Base-by-base conservation (phyloP, 2,329 filamentous ascomycete genomes). In the Clonostachys rhizophaga region DNA sequence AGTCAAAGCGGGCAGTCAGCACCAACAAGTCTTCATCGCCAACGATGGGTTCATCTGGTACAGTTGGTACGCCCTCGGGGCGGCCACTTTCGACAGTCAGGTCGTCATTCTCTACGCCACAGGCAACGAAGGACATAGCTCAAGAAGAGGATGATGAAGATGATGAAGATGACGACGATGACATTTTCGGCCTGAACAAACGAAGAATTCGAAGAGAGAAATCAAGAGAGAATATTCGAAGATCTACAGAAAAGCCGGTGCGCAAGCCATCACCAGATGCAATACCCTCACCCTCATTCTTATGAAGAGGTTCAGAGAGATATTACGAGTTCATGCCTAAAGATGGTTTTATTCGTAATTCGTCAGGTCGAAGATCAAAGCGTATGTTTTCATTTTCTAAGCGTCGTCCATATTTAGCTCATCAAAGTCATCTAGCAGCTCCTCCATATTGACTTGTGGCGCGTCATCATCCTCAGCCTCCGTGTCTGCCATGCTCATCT, bases 351-450 rank as follows among this genome's bases (percentile, higher is more conserved):
- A n/a, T 40, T 40, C 17, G 8, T 40, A n/a, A 9, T 40, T 40
- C 17, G n/a, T n/a, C 37, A n/a, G 37, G 17, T 40, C 10, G 24
- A 30, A 30, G 42, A 53, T 51, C 47, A 44, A 33, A 33, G 16
- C 18, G 37, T 24, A 46, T 44, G 20, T 40, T 17, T 46, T 35
- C 24, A 30, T 30, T 30, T 30, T 51, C 43, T 48, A 54, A n/a
- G 66, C 67, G 48, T 86, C 82, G 52, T 81, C 68, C 70, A 95
- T 83, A 42, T 79, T 84, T 64, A 96, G 80, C 59, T 96, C 91
- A 61, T 95, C 91, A 74, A 96, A 91, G 65, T 96, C 91, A 63
- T 96, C 91, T 59, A 96, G 75, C 61, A 96, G 67, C 65, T 91
- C 87, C 17, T 92, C 79, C 83, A 92, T 84, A 61, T 83, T 76